Conservation (phyloP, 352 stramenopile genomes). For the Phytopythium kandeliae region DNA sequence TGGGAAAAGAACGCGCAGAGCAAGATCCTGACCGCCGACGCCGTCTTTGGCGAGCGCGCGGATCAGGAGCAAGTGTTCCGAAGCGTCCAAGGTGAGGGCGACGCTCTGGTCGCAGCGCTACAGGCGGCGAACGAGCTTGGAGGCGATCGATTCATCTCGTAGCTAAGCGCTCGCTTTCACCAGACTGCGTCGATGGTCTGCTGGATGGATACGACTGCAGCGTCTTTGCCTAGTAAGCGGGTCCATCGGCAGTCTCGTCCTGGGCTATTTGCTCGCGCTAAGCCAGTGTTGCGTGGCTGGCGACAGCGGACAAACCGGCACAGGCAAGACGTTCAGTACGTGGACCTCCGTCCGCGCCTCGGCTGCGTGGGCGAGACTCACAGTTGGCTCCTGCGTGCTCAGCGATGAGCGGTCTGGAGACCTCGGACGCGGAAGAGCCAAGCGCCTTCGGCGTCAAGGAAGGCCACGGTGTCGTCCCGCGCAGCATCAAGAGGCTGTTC, state of each 20-base stretch:
- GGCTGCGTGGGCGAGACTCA: background rate
- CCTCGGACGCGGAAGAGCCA: slow-evolving; percentile 6
- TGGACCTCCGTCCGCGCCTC: background rate
- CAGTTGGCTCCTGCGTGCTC: background rate
- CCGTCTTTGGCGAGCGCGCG: slow-evolving; percentile 31
- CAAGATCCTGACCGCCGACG: slow-evolving; percentile 50
- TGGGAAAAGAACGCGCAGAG: slow-evolving; percentile 69
- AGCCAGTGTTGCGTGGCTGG: background rate
- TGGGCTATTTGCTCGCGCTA: background rate
- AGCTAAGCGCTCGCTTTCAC: background rate
- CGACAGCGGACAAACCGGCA: slow-evolving; percentile 61
- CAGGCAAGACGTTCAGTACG: slow-evolving; percentile 64
- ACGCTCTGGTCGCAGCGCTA: background rate
- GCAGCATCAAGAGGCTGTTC: slow-evolving; percentile 53
- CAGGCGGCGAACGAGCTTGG: background rate
- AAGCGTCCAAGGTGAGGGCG: slow-evolving; percentile 42
- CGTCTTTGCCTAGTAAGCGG: slow-evolving; percentile 61
- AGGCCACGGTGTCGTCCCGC: slow-evolving; percentile 46
- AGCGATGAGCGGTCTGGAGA: slow-evolving; percentile 64
- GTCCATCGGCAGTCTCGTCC: too few relatives aligned
- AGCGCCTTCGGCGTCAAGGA: slow-evolving; percentile 15
- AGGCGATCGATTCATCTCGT: background rate
- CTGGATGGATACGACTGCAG: slow-evolving; percentile 67
- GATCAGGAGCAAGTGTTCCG: slow-evolving; percentile 40
- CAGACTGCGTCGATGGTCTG: slow-evolving; percentile 56